These are phyloP conservation scores for Metschnikowia vanudenii DNA, from an alignment of 805 yeast genomes.

Conservation along the genomic window DNA sequence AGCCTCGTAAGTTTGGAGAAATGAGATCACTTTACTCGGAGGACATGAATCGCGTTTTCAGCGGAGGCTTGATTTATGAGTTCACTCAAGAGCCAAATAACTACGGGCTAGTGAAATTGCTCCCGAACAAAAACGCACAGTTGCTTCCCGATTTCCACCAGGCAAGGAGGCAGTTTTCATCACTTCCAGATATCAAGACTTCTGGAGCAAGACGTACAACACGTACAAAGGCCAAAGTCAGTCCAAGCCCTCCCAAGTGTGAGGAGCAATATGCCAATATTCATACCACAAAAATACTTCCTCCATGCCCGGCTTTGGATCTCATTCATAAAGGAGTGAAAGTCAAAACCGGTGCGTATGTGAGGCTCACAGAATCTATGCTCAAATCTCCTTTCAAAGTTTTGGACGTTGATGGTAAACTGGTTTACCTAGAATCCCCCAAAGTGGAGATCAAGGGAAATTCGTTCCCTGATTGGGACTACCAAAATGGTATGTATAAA, in stretches of 20 bases:
- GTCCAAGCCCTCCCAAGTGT: conserved; percentile 27
- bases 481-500: conserved; percentile 43
- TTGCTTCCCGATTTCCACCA: conserved; percentile 52
- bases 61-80: conserved; percentile 86
- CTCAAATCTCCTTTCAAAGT: conserved; percentile 44
- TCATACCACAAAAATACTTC: conserved; percentile 45
- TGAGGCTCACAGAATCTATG: conserved; percentile 44
- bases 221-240: conserved; percentile 10
- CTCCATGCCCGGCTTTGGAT: conserved; percentile 40
- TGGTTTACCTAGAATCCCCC: conserved; percentile 26
- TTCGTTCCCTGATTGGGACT: conserved; percentile 22
- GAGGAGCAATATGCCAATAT: conserved; percentile 33
- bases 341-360: conserved; percentile 48
- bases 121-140: conserved; percentile 41
- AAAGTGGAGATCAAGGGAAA: conserved; percentile 21
- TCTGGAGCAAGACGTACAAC: conserved; percentile 22
- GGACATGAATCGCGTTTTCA: conserved; percentile 71
- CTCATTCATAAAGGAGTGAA: conserved; percentile 52
- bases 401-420: conserved; percentile 42
- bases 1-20: conserved; percentile 79
- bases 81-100: conserved; percentile 75
- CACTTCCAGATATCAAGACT: conserved; percentile 29
- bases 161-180: conserved; percentile 45
- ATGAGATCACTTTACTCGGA: conserved; percentile 64
- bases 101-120: conserved; percentile 67